Evolutionary conservation across 306 rosid genomes (phyloP), one percentile per base, ranked within the genome.

Genomic region (Corylus americana): DNA sequence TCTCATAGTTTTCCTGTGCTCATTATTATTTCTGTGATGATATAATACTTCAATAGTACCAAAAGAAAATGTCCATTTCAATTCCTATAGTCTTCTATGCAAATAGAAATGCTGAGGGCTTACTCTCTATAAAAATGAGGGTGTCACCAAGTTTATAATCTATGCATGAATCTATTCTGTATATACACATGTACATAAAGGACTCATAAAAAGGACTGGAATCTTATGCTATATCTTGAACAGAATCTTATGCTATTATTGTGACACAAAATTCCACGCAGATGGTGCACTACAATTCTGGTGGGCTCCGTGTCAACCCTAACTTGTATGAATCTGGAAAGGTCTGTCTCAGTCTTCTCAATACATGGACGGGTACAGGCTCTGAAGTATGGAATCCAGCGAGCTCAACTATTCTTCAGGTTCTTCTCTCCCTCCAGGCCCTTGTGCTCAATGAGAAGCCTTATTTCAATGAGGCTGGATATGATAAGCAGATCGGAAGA

Each of bases 391-490:
- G 99, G 99, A 90, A 85, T 84, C 92, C 98, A 12, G 90, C 77
- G 85, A 75, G 81, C 77, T 92, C 97, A 57, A 91, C 93, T 25
- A 81, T 93, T 81, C 98, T 96, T 74, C 99, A 96, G 84, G 91
- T 96, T 86, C 99, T 96, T 82, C 90, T 96, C 82, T 96, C 99
- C 76, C 92, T 96, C 62, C 99, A 93, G 77, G 98, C 98, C 79
- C 98, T 93, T 48, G 98, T 96, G 84, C 97, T 96, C 37, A 96
- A 96, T 22, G 98, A 93, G 81, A 93, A 86, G 90, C 99, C 99
- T 69, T 96, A 96, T 86, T 93, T 93, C 87, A 96, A 96, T 29
- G 99, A 96, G 86, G 99, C 99, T 61, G 99, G 99, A 51, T 93
- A 93, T 84, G 96, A 93, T 85, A 90, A 84, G 71, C 99, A 91